Base-by-base conservation (phyloP, 805 yeast genomes). In the Myxozyma melibiosi region DNA sequence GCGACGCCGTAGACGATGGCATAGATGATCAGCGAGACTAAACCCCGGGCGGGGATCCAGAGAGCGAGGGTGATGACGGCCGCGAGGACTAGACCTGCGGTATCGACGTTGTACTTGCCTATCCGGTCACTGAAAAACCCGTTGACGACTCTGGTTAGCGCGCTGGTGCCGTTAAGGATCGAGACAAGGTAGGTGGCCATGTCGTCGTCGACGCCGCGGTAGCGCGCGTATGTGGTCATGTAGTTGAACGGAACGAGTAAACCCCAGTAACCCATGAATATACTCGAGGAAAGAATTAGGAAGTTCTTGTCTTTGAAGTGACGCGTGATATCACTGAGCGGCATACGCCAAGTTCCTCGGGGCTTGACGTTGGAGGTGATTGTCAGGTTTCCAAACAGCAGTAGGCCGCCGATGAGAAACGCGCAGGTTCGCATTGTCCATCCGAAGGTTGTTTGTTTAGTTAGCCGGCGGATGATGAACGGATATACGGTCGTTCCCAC, bases 31-130 rank as follows among this genome's bases (percentile, higher is more conserved):
- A 70, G 16, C 2, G 46, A 38, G 4, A 37, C 55, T n/a, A 38
- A 34, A 5, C 44, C 42, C 0, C 88, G 89, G n/a, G 84, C 80
- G 1, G 91, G 90, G 16, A 84, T 70, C 90, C 90, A 85, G 14
- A 85, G 65, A 0, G 76, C 75, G 48, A 85, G 72, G 2, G 81
- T 74, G n/a, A 80, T 68, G 0, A 84, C 14, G 1, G 78, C 71
- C 13, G 80, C 72, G 4, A 80, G 71, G 1, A 68, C 30, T 13
- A 80, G 67, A 73, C 82, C 77, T 2, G 74, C 43, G 13, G 75
- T 67, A 80, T 82, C 80, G 53, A 82, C 77, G 65, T 83, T 84
- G 67, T 78, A 83, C 24, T 78, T 74, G 2, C 89, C 89, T 39
- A 74, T 62, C 20, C 65, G 66, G 65, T 83, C 87, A 1, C 86